Percentiles rank a stretch among this genome's conserved stretches.
Conservation (phyloP, 495 filamentous ascomycete species). For the Tuber brumale region DNA sequence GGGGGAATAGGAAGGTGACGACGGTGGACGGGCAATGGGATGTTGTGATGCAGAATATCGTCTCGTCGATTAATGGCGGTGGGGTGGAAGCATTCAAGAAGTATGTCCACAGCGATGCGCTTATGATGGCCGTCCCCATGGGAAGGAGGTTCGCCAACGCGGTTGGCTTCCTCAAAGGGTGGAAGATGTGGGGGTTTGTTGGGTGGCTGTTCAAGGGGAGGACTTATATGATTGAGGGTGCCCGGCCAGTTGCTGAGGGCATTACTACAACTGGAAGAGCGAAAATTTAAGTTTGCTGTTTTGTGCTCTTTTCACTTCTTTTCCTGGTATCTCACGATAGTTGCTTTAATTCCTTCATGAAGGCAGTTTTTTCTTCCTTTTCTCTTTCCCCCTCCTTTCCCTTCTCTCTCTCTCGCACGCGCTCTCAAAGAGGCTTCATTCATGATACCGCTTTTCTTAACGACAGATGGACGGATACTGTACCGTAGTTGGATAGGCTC, state of each 20-base stretch:
- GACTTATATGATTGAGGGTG: conserved; percentile 45
- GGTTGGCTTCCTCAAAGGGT: conserved; percentile 51
- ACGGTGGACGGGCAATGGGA: conserved; percentile 4
- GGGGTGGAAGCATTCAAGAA: conserved; percentile 45
- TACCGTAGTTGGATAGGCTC: neutral
- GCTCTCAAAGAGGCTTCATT: too few species aligned
- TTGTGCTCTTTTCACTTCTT: neutral
- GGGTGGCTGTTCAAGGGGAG: conserved; percentile 54
- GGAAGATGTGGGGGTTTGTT: conserved; percentile 49
- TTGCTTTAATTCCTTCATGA: neutral
- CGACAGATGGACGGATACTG: conserved; percentile 7
- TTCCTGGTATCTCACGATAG: neutral
- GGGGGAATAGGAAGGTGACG: conserved; percentile 17
- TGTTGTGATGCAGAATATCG: conserved; percentile 9
- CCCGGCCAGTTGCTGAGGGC: conserved; percentile 26
- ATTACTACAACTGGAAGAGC: conserved; percentile 6
- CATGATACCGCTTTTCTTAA: conserved; percentile 1
- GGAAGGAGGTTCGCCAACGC: conserved; percentile 48
- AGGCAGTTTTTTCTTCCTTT: neutral
- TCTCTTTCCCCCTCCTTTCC: neutral
- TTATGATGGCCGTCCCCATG: conserved; percentile 48
- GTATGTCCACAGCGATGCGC: conserved; percentile 44
- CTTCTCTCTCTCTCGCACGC: neutral
- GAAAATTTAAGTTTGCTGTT: conserved; percentile 21
- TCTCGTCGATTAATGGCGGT: conserved; percentile 39